phyloP scores from a whole-genome alignment of 2,329 filamentous ascomycete species.

The Fusarium chlamydosporum region DNA sequence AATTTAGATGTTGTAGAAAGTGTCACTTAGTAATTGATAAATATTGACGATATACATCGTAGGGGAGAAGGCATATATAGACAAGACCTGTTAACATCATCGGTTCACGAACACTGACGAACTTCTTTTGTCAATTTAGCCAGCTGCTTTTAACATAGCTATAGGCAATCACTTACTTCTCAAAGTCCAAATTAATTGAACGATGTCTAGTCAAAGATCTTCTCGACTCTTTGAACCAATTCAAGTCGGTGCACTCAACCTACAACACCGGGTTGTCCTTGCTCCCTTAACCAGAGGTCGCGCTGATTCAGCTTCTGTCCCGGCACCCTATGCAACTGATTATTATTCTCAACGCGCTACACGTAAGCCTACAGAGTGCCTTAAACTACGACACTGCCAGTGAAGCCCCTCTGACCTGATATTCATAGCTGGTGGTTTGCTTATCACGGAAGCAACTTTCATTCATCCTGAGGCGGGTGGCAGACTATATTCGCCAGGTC shows the following conservation, averaged over 20 bases:
- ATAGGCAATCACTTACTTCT: background rate
- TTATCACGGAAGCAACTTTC: conserved; percentile 64
- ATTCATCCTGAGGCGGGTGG: conserved; percentile 52
- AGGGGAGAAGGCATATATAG: no score
- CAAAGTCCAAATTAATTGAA: no score
- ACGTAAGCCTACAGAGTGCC: conserved; percentile 8
- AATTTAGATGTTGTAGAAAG: no score
- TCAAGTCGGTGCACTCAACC: conserved; percentile 54
- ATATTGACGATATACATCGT: no score
- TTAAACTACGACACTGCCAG: background rate
- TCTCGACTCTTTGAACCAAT: conserved; percentile 59
- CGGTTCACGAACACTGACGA: no score
- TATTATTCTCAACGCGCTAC: conserved; percentile 64
- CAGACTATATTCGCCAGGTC: conserved; percentile 44
- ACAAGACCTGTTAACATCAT: no score
- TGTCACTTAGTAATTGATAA: no score
- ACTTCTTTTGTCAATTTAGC: no score
- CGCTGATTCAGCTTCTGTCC: conserved; percentile 53
- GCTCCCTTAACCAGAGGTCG: conserved; percentile 71
- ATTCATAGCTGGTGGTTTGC: conserved; percentile 56
- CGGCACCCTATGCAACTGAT: conserved; percentile 55
- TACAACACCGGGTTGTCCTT: conserved; percentile 65
- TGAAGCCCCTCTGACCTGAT: background rate
- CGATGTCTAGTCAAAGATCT: background rate
- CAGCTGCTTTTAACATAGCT: no score